A percentile compares a stretch with the other conserved stretches of the same genome.
phyloP scores from a whole-genome alignment of 495 filamentous ascomycete species.

The Aspergillus sclerotioniger region DNA sequence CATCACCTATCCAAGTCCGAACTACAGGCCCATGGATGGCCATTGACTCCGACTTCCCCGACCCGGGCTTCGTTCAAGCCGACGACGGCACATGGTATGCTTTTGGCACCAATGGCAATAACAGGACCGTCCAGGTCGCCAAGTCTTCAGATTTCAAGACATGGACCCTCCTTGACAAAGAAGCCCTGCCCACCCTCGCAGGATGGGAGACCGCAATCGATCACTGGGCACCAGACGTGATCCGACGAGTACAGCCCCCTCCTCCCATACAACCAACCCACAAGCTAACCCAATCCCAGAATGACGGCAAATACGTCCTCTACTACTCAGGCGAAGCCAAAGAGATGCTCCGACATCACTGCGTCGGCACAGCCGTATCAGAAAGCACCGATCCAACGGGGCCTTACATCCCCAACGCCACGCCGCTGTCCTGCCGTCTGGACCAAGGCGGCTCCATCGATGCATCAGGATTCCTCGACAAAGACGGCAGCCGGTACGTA shows the following conservation, averaged over 20 bases:
- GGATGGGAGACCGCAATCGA: slow-evolving; percentile 27
- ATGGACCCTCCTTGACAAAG: slow-evolving; percentile 37
- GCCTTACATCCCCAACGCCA: slow-evolving; percentile 48
- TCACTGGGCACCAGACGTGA: slow-evolving; percentile 41
- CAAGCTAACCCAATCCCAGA: slow-evolving; percentile 22
- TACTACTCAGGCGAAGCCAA: slow-evolving; percentile 56
- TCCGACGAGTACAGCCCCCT: slow-evolving; percentile 29
- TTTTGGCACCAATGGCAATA: slow-evolving; percentile 40
- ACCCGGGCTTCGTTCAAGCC: slow-evolving; percentile 35
- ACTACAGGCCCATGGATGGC: slow-evolving; percentile 27
- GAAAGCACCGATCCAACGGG: slow-evolving; percentile 33
- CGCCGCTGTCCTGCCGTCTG: slow-evolving; percentile 51
- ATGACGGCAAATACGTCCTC: slow-evolving; percentile 53
- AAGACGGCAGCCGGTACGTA: slow-evolving; percentile 53
- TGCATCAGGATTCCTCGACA: slow-evolving; percentile 51
- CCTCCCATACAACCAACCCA: slow-evolving; percentile 1
- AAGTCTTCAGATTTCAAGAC: slow-evolving; percentile 31
- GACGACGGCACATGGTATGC: slow-evolving; percentile 38
- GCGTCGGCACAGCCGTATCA: slow-evolving; percentile 53
- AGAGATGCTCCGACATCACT: slow-evolving; percentile 42
- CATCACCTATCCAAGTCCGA: slow-evolving; percentile 13
- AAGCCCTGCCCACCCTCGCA: slow-evolving; percentile 34
- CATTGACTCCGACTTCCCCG: slow-evolving; percentile 36
- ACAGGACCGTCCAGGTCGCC: slow-evolving; percentile 36
- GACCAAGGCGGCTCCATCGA: slow-evolving; percentile 59